phyloP scores from a whole-genome alignment of 225 moss, liverwort and hornwort species.

The Polytrichum commune region DNA sequence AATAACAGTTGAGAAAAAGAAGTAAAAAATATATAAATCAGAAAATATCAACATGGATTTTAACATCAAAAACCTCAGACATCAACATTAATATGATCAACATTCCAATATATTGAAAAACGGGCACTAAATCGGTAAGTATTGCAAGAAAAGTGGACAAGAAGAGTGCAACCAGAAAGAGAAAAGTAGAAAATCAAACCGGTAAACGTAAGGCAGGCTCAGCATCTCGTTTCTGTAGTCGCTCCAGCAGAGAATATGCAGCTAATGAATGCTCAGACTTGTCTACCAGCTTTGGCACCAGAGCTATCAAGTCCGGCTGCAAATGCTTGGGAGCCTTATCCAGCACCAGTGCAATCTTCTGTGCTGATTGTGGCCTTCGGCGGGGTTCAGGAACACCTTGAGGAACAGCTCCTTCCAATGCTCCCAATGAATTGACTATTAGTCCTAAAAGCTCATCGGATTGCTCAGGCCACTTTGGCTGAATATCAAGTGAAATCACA shows the following conservation, averaged over 20 bases:
- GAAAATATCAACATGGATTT: too few relatives aligned
- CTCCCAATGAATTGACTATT: constrained; percentile 97
- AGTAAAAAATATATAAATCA: too few relatives aligned
- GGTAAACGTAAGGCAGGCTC: constrained; percentile 87
- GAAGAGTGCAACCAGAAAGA: background rate
- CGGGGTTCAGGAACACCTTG: constrained; percentile 98
- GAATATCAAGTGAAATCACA: constrained; percentile 16
- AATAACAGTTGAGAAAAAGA: too few relatives aligned
- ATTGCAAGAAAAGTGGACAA: background rate
- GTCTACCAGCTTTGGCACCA: constrained; percentile 99
- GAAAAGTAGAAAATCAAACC: constrained; percentile 41
- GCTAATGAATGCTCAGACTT: constrained; percentile 94
- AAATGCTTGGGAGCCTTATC: constrained; percentile 99
- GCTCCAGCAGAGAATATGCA: constrained; percentile 89
- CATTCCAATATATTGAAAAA: too few relatives aligned
- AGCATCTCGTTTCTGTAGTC: constrained; percentile 86
- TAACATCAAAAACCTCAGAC: too few relatives aligned
- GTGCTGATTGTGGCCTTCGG: constrained; percentile 96
- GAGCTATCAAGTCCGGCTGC: constrained; percentile 97
- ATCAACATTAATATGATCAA: too few relatives aligned
- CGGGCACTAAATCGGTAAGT: background rate
- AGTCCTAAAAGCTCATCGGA: constrained; percentile 97
- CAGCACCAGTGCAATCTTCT: constrained; percentile 95
- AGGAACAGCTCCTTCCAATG: constrained; percentile 95
- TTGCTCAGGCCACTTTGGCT: constrained; percentile 99